Evolutionary conservation across 2,329 filamentous ascomycete species (phyloP).

Genomic region (Pestalotiopsis fici): DNA sequence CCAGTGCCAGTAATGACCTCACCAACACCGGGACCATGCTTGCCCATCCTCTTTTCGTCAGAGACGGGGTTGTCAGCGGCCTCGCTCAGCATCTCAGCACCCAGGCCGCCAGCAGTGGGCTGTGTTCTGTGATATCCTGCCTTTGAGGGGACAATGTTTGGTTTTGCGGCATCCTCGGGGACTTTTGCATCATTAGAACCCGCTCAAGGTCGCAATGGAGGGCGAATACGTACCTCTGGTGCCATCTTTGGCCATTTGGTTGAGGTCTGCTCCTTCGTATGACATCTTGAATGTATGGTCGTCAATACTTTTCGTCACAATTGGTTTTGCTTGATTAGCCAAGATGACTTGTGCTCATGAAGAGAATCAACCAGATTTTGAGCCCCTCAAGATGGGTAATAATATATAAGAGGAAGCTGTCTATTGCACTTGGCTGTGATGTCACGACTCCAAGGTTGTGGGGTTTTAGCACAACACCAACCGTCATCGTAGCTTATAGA

Average conservation of each 20-base stretch:
- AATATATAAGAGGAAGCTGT: not conserved
- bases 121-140: not conserved
- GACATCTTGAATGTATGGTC: not conserved
- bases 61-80: not conserved
- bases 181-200: not conserved
- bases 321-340: too few relatives aligned
- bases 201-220: not conserved
- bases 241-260: conserved; percentile 2
- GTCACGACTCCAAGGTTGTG: conserved; percentile 1
- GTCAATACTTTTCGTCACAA: not conserved
- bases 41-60: not conserved
- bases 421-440: not conserved
- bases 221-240: not conserved
- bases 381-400: not conserved
- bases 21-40: not conserved
- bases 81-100: not conserved
- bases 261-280: not conserved
- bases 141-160: not conserved
- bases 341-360: too few relatives aligned
- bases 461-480: not conserved
- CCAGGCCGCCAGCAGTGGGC: not conserved
- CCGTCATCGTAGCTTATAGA: not conserved
- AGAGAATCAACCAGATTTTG: not conserved
- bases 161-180: not conserved
- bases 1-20: not conserved